Conservation (phyloP, 257 asterid species). For the Ajuga chamaepitys region DNA sequence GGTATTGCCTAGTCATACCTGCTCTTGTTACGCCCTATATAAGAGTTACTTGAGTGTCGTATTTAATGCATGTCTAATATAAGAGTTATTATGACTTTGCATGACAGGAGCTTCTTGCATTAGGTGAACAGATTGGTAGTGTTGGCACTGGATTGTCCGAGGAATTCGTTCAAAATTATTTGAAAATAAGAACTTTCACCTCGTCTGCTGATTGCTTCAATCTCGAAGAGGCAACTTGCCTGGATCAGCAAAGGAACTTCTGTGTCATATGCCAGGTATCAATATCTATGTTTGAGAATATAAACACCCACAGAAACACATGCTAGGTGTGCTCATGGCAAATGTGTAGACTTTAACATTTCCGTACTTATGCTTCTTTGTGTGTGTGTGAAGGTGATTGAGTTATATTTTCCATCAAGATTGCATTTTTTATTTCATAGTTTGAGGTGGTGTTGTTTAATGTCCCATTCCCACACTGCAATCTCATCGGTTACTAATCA, state of each 20-base stretch:
- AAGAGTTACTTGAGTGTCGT: no score
- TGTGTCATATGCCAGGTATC: constrained; percentile 82
- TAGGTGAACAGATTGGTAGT: constrained; percentile 78
- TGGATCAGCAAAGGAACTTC: constrained; percentile 41
- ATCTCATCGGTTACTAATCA: neutral
- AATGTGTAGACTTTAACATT: no score
- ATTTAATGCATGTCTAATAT: no score
- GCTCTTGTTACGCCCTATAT: neutral
- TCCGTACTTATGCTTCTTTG: no score
- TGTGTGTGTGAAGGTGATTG: neutral
- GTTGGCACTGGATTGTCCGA: constrained; percentile 68
- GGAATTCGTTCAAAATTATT: constrained; percentile 32
- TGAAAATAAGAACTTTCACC: constrained; percentile 49
- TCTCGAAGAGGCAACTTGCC: constrained; percentile 24
- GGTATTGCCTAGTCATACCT: constrained; percentile 26
- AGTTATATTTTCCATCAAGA: neutral
- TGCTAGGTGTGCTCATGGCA: no score
- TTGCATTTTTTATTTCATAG: neutral
- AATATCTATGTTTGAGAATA: neutral
- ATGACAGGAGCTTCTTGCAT: constrained; percentile 75
- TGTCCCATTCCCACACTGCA: neutral
- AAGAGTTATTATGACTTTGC: neutral
- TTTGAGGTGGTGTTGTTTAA: neutral
- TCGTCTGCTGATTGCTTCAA: constrained; percentile 24
- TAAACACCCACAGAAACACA: no score